Conservation (phyloP, 176 grass and related monocot genomes). For the Cymbopogon citratus region DNA sequence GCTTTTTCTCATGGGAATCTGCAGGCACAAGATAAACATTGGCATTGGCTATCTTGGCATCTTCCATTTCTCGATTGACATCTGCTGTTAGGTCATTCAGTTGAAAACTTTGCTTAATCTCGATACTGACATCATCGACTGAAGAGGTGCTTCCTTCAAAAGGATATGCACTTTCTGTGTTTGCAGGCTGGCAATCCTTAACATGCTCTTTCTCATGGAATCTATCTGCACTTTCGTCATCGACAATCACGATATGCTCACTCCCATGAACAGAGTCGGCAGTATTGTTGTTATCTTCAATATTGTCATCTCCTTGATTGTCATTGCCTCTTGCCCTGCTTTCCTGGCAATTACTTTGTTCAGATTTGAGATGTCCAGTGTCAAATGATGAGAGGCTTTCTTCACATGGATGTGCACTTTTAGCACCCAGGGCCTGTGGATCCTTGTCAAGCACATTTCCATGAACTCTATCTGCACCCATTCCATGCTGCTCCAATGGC, state of each 20-base stretch:
- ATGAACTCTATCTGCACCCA: neutral
- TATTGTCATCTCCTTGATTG: neutral
- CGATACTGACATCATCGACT: conserved; percentile 21
- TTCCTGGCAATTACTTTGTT: conserved; percentile 19
- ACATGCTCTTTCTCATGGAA: neutral
- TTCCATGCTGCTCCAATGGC: neutral
- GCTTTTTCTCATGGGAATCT: neutral
- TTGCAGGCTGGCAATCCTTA: conserved; percentile 9
- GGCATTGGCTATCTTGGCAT: neutral
- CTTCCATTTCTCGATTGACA: neutral
- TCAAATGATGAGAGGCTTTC: conserved; percentile 48
- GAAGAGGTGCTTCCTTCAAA: conserved; percentile 48
- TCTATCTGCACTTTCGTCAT: neutral
- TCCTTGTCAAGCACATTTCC: conserved; percentile 19
- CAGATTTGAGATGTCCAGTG: conserved; percentile 28
- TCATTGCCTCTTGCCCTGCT: neutral
- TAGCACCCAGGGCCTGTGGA: conserved; percentile 11
- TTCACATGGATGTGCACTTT: conserved; percentile 44
- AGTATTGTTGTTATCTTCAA: neutral
- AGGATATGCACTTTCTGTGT: conserved; percentile 24
- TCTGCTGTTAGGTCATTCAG: conserved; percentile 1
- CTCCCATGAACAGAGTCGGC: neutral
- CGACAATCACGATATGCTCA: neutral
- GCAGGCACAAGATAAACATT: neutral
- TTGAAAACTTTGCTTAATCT: conserved; percentile 42